Evolutionary conservation across 1,284 basidiomycete species (phyloP), one percentile per base, ranked within the genome.

Genomic region (Heterobasidion occidentale): DNA sequence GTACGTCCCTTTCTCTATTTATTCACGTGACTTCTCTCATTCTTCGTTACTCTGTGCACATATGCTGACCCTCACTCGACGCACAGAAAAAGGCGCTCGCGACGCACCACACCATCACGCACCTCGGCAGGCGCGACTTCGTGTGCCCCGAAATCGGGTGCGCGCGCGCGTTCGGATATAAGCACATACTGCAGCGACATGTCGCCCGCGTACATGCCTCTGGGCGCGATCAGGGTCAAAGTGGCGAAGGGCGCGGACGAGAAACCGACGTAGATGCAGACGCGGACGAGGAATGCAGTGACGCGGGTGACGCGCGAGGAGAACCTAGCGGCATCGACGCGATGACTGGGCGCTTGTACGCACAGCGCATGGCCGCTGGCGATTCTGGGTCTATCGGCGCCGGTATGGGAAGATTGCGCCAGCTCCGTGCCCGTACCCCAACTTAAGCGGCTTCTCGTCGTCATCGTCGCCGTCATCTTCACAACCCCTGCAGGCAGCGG

Each of bases 101-200:
- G 12, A 81, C 77, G 0, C 92, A 94, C 62, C 73, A 75, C 61
- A 83, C 84, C n/a, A 79, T 92, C 44, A 78, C 77, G 1, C 92
- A 94, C 67, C 76, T 87, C 2, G 81, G 84, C 7, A 76, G 79
- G 52, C 84, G 89, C 47, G 82, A 89, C 60, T 86, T 88, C 60
- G 65, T 76, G 27, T 94, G 92, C 66, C 72, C 79, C 1, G 70
- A 80, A 55, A 67, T 72, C 44, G 71, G 71, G 14, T 93, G 91
- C 68, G 70, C 68, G 12, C 78, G 78, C 47, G 70, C 83, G 1
- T 94, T 88, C 67, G 87, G 90, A 1, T 92, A 94, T 67, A 90
- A 88, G 63, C 88, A 90, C 64, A 80, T 92, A 54, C 78, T 94
- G 17, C 84, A 87, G 59, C 81, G 88, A 14, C 92, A 94, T 68